Evolutionary conservation across 1,284 basidiomycete species (phyloP), one percentile per base, ranked within the genome.

Genomic region (Abortiporus biennis): DNA sequence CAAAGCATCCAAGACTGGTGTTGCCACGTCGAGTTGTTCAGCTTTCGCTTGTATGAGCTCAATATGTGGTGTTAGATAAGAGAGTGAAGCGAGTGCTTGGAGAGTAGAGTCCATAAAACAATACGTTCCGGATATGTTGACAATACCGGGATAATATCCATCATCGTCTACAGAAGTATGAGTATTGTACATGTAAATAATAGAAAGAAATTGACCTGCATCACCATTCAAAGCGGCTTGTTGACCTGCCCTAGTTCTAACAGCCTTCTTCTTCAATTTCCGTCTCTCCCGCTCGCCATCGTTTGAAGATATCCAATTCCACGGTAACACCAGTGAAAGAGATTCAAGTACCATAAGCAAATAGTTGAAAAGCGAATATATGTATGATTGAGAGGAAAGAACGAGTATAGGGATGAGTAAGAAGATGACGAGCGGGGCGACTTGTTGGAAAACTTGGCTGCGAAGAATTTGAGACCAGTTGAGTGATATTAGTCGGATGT

Each of bases 71-170:
- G 82, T 75, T 3, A 94, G 73, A 48, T 89, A 86, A 29, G 76
- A 72, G 30, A 93, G 65, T 1, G 92, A 93, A 12, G 92, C 85
- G 56, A 93, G 68, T 24, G 91, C 86, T 88, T 93, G 34, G 8
- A 95, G 66, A 3, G 91, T 92, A 11, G 91, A 90, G 59, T 96
- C 93, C 80, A 95, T 87, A 67, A 94, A 96, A 58, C 92, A 95
- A 49, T 94, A 87, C 39, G 90, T 93, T 6, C 92, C 92, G n/a
- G 88, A 91, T 27, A 92, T 82, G 57, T 96, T 95, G 54, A 93
- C 85, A 43, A 95, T 80, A 1, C 91, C 92, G 4, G 89, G 85
- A 63, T 88, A 94, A 54, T 79, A 75, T 20, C 69, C 69, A 16
- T 69, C 70, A 36, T 60, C 71, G 29, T 15, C 37, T 29, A 20